phyloP scores from a whole-genome alignment of 2,329 filamentous ascomycete genomes.

The Fusarium gaditjirri region DNA sequence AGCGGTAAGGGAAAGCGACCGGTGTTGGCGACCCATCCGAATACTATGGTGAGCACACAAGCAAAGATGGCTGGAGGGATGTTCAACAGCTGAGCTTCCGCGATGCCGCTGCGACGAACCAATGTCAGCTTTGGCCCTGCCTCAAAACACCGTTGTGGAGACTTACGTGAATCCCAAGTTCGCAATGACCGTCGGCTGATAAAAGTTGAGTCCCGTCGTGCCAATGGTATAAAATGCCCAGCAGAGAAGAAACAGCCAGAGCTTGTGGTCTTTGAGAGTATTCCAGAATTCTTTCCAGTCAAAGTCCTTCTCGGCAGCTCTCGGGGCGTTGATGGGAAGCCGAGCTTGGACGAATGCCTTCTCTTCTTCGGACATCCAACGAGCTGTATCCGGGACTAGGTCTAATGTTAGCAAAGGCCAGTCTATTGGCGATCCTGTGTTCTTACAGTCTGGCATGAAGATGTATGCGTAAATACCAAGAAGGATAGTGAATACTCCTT shows the following conservation, averaged over 20 bases:
- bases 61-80: background rate
- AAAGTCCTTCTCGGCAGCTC: background rate
- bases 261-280: background rate
- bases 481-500: background rate
- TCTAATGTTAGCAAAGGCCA: too few species aligned
- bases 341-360: background rate
- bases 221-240: background rate
- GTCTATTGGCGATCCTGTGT: too few species aligned
- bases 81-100: background rate
- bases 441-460: background rate
- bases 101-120: background rate
- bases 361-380: background rate
- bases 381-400: background rate
- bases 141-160: fast-evolving
- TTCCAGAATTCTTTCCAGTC: background rate
- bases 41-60: background rate
- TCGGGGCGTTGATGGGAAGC: background rate
- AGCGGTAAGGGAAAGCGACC: background rate
- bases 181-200: background rate
- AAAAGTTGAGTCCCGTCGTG: background rate
- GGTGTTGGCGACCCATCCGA: background rate
- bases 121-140: fast-evolving
- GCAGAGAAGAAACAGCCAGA: background rate
- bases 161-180: background rate
- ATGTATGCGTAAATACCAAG: background rate